Evolutionary conservation across 164 flowering plant genomes (phyloP), one percentile per base, ranked within the genome.

Genomic region (Platanus orientalis): DNA sequence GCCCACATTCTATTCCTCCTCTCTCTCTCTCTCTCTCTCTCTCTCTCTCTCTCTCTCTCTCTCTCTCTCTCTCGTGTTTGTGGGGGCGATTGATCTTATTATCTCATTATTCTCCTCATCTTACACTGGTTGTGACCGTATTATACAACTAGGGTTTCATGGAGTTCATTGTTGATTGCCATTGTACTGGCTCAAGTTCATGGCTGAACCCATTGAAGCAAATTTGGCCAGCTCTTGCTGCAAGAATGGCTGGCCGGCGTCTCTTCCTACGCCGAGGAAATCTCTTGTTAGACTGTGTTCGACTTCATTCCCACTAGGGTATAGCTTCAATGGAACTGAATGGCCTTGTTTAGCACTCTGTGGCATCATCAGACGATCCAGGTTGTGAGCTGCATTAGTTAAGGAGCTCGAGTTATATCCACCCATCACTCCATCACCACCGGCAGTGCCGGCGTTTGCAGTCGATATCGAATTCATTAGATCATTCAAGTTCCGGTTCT

Each of bases 191-290:
- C 74, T 75, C 54, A 83, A 63, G 11, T 83, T 75, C 80, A 82
- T 79, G 6, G 77, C 57, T 17, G 86, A 71, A 21, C 74, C 73
- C 61, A 82, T 62, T 1, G 89, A 73, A 58, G 79, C 82, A 64
- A 80, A 76, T 47, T 76, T 62, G 1, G 74, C 82, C 7, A 76
- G 70, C 71, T 78, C 83, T 28, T 74, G 80, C 24, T 69, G 76
- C 19, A 71, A 73, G 58, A 81, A 70, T 0, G 80, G 74, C 9
- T 78, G 57, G 52, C 75, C 74, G 9, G 64, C 71, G 2, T 73
- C 73, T 9, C 76, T 78, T 40, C 87, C 87, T 0, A 85, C 80
- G 0, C 90, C 89, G 2, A 82, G 81, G 63, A 87, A 87, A 69
- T 87, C 92, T 64, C 92, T 77, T 0, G 89, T 84, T 4, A 74